Conservation (phyloP, 164 flowering plant genomes). For the Vitis riparia region DNA sequence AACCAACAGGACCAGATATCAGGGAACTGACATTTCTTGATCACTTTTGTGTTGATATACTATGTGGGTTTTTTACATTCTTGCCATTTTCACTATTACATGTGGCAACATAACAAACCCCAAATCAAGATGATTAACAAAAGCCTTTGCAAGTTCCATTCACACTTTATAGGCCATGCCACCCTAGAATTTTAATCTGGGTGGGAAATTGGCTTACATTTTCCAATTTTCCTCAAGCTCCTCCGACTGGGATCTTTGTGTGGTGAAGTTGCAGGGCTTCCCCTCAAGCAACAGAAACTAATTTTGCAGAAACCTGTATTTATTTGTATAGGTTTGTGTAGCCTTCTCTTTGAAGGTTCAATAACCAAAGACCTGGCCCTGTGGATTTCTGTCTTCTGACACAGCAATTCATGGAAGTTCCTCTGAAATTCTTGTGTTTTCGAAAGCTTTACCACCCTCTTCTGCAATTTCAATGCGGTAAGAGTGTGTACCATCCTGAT, state of each 20-base stretch:
- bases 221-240: not conserved
- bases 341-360: too few relatives aligned
- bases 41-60: too few relatives aligned
- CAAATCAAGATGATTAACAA: not conserved
- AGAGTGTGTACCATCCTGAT: constrained; percentile 12
- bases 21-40: too few relatives aligned
- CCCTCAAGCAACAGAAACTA: constrained; percentile 10
- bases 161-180: not conserved
- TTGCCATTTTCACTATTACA: not conserved
- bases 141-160: constrained; percentile 7
- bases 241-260: not conserved
- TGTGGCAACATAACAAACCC: not conserved
- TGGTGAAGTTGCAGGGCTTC: constrained; percentile 4
- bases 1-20: too few relatives aligned
- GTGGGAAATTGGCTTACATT: not conserved
- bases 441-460: not conserved
- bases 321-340: not conserved
- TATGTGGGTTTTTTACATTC: not conserved
- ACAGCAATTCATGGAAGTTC: constrained; percentile 11
- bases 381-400: too few relatives aligned
- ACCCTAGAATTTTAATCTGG: not conserved
- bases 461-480: constrained; percentile 11
- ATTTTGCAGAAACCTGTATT: not conserved
- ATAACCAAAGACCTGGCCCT: too few relatives aligned
- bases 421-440: constrained; percentile 13